phyloP scores from a whole-genome alignment of 371 early-diverging fungal species.

The Mortierella sp. region DNA sequence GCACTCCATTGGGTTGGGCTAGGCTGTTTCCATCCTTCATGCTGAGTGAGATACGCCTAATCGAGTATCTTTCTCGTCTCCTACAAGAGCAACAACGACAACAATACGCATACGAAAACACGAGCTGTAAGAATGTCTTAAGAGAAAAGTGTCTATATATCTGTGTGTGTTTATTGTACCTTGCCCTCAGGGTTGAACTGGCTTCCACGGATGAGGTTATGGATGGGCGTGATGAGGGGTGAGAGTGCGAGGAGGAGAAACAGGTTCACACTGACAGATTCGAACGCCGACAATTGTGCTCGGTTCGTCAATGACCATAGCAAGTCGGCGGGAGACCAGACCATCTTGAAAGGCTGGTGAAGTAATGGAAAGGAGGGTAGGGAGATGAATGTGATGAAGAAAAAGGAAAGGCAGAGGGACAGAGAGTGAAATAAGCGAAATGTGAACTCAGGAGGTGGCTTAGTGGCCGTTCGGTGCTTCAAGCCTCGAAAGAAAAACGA shows the following conservation, averaged over 20 bases:
- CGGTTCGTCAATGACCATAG: conserved; percentile 42
- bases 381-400: neutral
- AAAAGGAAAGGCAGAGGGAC: too few relatives aligned
- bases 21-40: too few relatives aligned
- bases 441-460: too few relatives aligned
- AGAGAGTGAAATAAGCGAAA: too few relatives aligned
- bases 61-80: too few relatives aligned
- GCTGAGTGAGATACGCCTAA: too few relatives aligned
- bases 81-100: neutral
- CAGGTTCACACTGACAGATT: conserved; percentile 48
- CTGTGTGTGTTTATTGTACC: conserved; percentile 10
- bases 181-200: conserved; percentile 48
- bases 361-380: neutral
- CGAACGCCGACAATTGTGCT: conserved; percentile 40
- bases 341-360: conserved; percentile 25
- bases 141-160: too few relatives aligned
- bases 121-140: too few relatives aligned
- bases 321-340: conserved; percentile 50
- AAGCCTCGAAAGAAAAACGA: too few relatives aligned
- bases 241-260: conserved; percentile 35
- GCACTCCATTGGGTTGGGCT: too few relatives aligned
- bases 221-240: conserved; percentile 16
- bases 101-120: neutral
- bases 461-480: too few relatives aligned
- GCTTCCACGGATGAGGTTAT: conserved; percentile 33